phyloP scores from a whole-genome alignment of 305 asterid genomes.

The Fraxinus angustifolia region DNA sequence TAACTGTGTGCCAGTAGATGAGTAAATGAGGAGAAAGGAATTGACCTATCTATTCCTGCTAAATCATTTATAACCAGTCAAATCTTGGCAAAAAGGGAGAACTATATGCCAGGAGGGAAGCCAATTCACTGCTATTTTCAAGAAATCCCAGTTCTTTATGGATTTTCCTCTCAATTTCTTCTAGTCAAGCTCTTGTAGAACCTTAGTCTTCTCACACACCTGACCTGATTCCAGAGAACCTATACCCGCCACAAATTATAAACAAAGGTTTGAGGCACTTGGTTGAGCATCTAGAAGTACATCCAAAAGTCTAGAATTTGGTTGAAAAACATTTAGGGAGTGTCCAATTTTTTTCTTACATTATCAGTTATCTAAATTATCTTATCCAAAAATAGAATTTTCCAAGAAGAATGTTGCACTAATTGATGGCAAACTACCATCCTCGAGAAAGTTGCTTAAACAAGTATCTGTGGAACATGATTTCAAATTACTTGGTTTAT shows the following conservation, averaged over 20 bases:
- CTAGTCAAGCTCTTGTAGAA: not conserved
- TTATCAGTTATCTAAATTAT: not conserved
- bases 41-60: slow-evolving; percentile 1
- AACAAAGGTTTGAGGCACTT: not conserved
- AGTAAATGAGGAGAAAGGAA: not conserved
- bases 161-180: not conserved
- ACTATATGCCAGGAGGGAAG: not conserved
- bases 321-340: not conserved
- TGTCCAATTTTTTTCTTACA: not conserved
- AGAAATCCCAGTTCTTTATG: not conserved
- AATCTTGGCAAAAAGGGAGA: not conserved
- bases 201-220: not conserved
- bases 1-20: not conserved
- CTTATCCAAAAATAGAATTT: not conserved
- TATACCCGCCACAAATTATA: not conserved
- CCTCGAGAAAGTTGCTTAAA: not conserved
- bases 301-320: not conserved
- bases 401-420: not conserved
- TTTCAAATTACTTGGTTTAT: not conserved
- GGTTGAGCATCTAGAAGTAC: not conserved
- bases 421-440: not conserved
- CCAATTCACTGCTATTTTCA: not conserved
- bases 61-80: not conserved
- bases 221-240: not conserved
- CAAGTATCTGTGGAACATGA: not conserved